Evolutionary conservation across 148 eudicot genomes (phyloP).

Genomic region (Nyssa sinensis): DNA sequence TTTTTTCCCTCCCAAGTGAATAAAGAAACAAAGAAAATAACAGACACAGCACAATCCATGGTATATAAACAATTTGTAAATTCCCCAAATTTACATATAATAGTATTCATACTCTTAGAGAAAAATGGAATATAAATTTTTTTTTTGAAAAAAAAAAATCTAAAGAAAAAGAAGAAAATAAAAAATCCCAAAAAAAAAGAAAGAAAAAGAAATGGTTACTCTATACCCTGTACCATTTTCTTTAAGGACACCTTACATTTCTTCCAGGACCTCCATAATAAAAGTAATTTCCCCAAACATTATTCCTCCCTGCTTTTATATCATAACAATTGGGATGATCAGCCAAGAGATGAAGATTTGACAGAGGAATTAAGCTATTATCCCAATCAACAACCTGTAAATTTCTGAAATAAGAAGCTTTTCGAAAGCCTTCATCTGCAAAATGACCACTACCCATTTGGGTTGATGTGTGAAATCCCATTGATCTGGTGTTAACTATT

Average conservation of each 20-base stretch:
- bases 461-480: slow-evolving; percentile 83
- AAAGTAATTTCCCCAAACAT: slow-evolving; percentile 84
- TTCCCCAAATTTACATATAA: slow-evolving; percentile 12
- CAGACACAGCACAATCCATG: not conserved
- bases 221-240: not conserved
- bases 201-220: slow-evolving; percentile 7
- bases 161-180: not conserved
- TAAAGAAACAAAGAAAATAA: not conserved
- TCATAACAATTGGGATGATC: slow-evolving; percentile 94
- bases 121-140: slow-evolving; percentile 1
- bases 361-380: slow-evolving; percentile 72
- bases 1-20: not conserved
- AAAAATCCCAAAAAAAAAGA: slow-evolving; percentile 10
- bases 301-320: slow-evolving; percentile 73
- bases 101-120: not conserved
- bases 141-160: slow-evolving; percentile 1
- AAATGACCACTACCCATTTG: slow-evolving; percentile 99
- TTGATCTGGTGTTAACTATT: slow-evolving; percentile 69
- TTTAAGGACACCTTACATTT: slow-evolving; percentile 65
- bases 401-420: slow-evolving; percentile 90
- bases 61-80: not conserved
- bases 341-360: slow-evolving; percentile 70
- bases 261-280: slow-evolving; percentile 99
- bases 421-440: slow-evolving; percentile 78
- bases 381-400: slow-evolving; percentile 96